phyloP scores from a whole-genome alignment of 805 yeast species.

The Alloascoidea africana region DNA sequence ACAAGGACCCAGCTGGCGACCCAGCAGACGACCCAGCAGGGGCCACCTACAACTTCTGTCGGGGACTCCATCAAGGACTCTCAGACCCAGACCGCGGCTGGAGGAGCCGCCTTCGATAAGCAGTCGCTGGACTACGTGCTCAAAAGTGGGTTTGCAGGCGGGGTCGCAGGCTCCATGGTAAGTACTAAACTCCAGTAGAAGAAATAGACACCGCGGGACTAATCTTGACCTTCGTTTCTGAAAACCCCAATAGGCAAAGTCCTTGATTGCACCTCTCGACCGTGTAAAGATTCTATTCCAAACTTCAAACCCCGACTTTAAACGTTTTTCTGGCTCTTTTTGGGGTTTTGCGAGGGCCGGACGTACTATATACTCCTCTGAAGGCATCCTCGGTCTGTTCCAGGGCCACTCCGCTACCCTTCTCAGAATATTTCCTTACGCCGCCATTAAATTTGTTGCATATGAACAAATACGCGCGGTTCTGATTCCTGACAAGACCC shows the following conservation, averaged over 20 bases:
- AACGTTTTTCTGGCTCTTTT: slow-evolving; percentile 66
- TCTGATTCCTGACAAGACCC: slow-evolving; percentile 56
- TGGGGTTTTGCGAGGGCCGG: slow-evolving; percentile 67
- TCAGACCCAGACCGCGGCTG: too few relatives aligned
- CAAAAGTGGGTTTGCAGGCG: slow-evolving; percentile 86
- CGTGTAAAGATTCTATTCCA: slow-evolving; percentile 91
- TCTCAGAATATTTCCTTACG: slow-evolving; percentile 86
- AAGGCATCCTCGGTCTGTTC: slow-evolving; percentile 71
- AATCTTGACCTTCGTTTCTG: not conserved
- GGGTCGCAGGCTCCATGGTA: slow-evolving; percentile 78
- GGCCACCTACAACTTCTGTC: too few relatives aligned
- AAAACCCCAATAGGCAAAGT: slow-evolving; percentile 46
- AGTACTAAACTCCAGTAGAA: too few relatives aligned
- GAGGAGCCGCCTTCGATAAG: too few relatives aligned
- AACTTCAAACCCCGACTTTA: slow-evolving; percentile 83
- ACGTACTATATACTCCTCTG: slow-evolving; percentile 41
- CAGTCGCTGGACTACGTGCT: slow-evolving; percentile 65
- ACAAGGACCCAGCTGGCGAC: too few relatives aligned
- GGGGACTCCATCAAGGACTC: too few relatives aligned
- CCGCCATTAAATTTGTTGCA: slow-evolving; percentile 91
- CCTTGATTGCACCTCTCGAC: slow-evolving; percentile 89
- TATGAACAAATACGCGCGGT: slow-evolving; percentile 82
- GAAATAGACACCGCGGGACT: too few relatives aligned
- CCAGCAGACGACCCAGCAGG: too few relatives aligned
- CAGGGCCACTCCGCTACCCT: slow-evolving; percentile 95